Evolutionary conservation across 768 basidiomycete species (phyloP).

Genomic region (Tylopilus sp.): DNA sequence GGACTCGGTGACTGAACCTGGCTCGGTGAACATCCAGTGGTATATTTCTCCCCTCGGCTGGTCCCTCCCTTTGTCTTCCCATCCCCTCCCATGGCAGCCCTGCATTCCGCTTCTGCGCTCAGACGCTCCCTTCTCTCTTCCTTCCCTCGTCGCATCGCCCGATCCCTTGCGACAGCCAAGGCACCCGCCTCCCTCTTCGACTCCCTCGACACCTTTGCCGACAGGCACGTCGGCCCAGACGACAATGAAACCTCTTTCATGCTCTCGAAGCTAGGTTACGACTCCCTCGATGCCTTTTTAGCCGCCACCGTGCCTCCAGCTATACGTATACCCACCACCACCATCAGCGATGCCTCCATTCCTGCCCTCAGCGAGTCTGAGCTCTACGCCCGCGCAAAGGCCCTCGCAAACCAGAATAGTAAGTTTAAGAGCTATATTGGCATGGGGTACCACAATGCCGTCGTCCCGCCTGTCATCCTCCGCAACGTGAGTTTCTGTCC

Average conservation of each 20-base stretch:
- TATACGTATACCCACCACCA: constrained; percentile 64
- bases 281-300: constrained; percentile 87
- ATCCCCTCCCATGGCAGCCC: constrained; percentile 27
- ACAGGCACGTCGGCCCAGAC: constrained; percentile 92
- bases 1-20: constrained; percentile 36
- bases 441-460: constrained; percentile 95
- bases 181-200: constrained; percentile 66
- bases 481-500: constrained; percentile 64
- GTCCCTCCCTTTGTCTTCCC: constrained; percentile 16
- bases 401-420: constrained; percentile 76
- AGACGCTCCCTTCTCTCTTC: constrained; percentile 17
- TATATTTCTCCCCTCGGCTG: constrained; percentile 22
- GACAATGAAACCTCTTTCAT: constrained; percentile 74
- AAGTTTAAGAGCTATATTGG: constrained; percentile 92
- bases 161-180: constrained; percentile 58
- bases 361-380: constrained; percentile 83
- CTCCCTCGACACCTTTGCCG: constrained; percentile 84
- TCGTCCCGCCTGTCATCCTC: constrained; percentile 92
- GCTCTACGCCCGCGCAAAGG: constrained; percentile 69
- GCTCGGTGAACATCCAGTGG: constrained; percentile 36
- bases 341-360: constrained; percentile 66
- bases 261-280: constrained; percentile 81
- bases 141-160: constrained; percentile 24
- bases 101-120: constrained; percentile 26
- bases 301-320: constrained; percentile 74